Percentiles rank a stretch among this genome's conserved stretches.
These are phyloP conservation scores for Amphicarpaea edgeworthii DNA, from an alignment of 306 rosid genomes.

Conservation along the genomic window DNA sequence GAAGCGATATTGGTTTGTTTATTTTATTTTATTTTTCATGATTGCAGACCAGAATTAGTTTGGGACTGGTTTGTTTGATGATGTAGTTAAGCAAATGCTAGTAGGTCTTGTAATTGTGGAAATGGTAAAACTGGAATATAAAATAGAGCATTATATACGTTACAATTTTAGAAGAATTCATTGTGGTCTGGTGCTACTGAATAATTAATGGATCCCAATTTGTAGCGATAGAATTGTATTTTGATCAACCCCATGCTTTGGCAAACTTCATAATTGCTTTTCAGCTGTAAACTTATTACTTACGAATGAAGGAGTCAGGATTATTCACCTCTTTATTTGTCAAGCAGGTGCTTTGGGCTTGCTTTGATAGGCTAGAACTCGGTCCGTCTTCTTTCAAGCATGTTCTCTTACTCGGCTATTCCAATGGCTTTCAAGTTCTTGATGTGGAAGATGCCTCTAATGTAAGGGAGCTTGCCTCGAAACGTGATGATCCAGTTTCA, in stretches of 20 bases:
- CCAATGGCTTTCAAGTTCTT: constrained; percentile 95
- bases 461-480: constrained; percentile 82
- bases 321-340: constrained; percentile 37
- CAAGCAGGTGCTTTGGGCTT: constrained; percentile 86
- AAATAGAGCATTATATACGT: constrained; percentile 13
- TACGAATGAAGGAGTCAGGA: constrained; percentile 1
- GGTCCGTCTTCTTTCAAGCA: constrained; percentile 65
- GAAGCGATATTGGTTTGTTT: background rate
- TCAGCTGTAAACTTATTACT: background rate
- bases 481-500: constrained; percentile 92
- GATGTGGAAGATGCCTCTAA: constrained; percentile 87
- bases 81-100: constrained; percentile 26
- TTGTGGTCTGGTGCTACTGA: background rate
- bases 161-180: constrained; percentile 5
- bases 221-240: constrained; percentile 25
- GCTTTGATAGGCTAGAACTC: constrained; percentile 83
- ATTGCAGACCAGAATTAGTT: constrained; percentile 10
- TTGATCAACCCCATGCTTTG: constrained; percentile 36
- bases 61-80: constrained; percentile 27
- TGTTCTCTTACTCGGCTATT: constrained; percentile 86
- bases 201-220: constrained; percentile 14
- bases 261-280: constrained; percentile 16
- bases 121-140: constrained; percentile 10
- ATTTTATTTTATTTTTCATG: constrained; percentile 27
- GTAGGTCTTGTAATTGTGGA: background rate